Evolutionary conservation across 495 filamentous ascomycete species (phyloP).

Genomic region (Penicillium parvum): DNA sequence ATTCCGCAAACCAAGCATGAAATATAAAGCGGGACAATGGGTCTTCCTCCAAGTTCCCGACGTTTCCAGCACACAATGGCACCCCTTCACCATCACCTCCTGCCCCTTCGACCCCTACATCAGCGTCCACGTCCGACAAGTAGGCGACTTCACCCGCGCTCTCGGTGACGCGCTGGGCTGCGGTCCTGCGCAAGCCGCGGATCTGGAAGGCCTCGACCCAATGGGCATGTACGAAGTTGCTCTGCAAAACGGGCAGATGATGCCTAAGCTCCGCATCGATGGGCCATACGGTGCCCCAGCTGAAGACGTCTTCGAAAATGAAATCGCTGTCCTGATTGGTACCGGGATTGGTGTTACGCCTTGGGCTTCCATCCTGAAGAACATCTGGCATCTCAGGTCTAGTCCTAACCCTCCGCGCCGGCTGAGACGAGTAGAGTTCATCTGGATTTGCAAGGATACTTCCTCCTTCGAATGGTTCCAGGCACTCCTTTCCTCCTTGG

Average conservation of each 20-base stretch:
- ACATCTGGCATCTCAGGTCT: constrained; percentile 93
- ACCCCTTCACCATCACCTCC: constrained; percentile 98
- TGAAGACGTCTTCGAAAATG: constrained; percentile 91
- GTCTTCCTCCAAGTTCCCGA: constrained; percentile 90
- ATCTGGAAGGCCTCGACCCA: constrained; percentile 86
- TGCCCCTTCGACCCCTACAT: constrained; percentile 94
- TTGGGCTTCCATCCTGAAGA: constrained; percentile 96
- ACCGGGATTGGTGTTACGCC: constrained; percentile 98
- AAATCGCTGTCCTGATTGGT: constrained; percentile 94
- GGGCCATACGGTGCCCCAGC: constrained; percentile 96
- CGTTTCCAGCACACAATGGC: constrained; percentile 88
- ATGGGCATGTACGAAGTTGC: constrained; percentile 98
- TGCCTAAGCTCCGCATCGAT: constrained; percentile 86
- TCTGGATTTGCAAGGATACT: constrained; percentile 98
- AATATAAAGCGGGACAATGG: constrained; percentile 98
- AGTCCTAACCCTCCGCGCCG: constrained; percentile 80
- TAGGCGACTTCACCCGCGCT: constrained; percentile 88
- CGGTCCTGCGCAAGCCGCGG: constrained; percentile 73
- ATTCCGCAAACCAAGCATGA: constrained; percentile 92
- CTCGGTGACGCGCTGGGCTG: constrained; percentile 92
- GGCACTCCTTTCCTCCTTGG: constrained; percentile 84
- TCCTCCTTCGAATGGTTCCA: constrained; percentile 99
- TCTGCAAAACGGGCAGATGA: constrained; percentile 83
- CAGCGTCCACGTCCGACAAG: constrained; percentile 90
- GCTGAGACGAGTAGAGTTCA: constrained; percentile 93